Percentiles rank a stretch among this genome's conserved stretches.
Evolutionary conservation across 2,329 filamentous ascomycete species (phyloP).

Genomic region (Monosporascus sp.): DNA sequence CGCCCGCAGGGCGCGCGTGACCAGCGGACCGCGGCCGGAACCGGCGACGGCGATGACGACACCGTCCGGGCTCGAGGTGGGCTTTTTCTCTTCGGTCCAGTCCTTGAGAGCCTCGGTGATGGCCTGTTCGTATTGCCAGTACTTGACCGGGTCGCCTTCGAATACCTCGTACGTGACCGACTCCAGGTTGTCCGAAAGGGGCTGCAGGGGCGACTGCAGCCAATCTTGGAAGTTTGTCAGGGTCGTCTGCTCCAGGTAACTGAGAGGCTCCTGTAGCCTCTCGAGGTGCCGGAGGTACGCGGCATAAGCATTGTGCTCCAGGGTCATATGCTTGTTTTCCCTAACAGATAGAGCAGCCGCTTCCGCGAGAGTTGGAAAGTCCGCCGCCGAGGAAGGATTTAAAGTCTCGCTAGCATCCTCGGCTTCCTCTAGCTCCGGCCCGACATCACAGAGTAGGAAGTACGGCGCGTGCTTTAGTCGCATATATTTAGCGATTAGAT

Average conservation of each 20-base stretch:
- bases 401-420: conserved; percentile 26
- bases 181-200: conserved; percentile 91
- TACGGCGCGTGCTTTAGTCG: conserved; percentile 58
- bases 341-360: conserved; percentile 37
- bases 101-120: conserved; percentile 76
- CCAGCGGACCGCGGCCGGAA: conserved; percentile 85
- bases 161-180: conserved; percentile 98
- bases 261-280: conserved; percentile 64
- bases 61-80: conserved; percentile 65
- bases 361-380: conserved; percentile 69
- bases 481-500: conserved; percentile 58
- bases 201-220: conserved; percentile 89
- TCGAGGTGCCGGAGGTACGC: conserved; percentile 83
- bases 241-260: conserved; percentile 44
- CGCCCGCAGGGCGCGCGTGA: conserved; percentile 79
- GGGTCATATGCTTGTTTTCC: conserved; percentile 37
- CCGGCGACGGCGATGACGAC: conserved; percentile 86
- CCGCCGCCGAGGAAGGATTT: conserved; percentile 36
- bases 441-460: conserved; percentile 59
- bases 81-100: conserved; percentile 67
- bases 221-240: conserved; percentile 76
- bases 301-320: conserved; percentile 46
- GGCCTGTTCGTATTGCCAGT: conserved; percentile 88
- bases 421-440: conserved; percentile 37
- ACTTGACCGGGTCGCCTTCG: conserved; percentile 97